phyloP scores from a whole-genome alignment of 2,329 filamentous ascomycete genomes.

The Juglanconis sp. region DNA sequence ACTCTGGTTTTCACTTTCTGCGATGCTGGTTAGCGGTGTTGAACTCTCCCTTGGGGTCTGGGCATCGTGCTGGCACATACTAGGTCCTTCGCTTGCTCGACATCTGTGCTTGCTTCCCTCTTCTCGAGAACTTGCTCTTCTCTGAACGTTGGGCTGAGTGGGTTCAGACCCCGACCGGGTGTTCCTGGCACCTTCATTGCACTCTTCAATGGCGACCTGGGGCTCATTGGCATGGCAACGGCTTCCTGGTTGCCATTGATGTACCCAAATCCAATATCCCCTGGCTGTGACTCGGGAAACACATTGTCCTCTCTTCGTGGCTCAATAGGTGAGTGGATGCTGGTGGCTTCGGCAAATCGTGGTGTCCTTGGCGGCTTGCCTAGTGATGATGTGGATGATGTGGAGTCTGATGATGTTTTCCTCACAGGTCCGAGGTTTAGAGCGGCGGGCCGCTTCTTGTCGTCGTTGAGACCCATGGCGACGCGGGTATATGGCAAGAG shows the following conservation, averaged over 20 bases:
- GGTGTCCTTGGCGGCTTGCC: constrained; percentile 67
- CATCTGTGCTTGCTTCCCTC: constrained; percentile 75
- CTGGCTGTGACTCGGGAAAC: constrained; percentile 66
- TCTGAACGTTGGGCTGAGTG: constrained; percentile 84
- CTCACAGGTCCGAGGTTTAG: constrained; percentile 51
- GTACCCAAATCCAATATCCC: constrained; percentile 91
- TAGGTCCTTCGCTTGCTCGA: constrained; percentile 81
- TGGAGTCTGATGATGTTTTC: constrained; percentile 47
- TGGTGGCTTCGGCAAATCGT: constrained; percentile 77
- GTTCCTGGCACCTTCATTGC: constrained; percentile 86
- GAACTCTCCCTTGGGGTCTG: background rate
- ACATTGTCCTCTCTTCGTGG: constrained; percentile 47
- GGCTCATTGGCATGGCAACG: constrained; percentile 62
- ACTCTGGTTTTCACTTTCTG: constrained; percentile 92
- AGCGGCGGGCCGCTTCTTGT: constrained; percentile 55
- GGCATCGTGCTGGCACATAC: constrained; percentile 52
- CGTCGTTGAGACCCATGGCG: constrained; percentile 37
- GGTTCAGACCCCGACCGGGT: constrained; percentile 70
- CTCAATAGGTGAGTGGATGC: constrained; percentile 74
- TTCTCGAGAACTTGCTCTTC: constrained; percentile 88
- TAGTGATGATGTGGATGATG: constrained; percentile 52
- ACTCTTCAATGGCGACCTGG: constrained; percentile 81
- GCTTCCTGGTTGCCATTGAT: constrained; percentile 61
- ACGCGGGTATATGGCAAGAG: constrained; percentile 26
- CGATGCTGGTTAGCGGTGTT: constrained; percentile 24